Evolutionary conservation across 148 eudicot genomes (phyloP).

Genomic region (Heliosperma pusillum): DNA sequence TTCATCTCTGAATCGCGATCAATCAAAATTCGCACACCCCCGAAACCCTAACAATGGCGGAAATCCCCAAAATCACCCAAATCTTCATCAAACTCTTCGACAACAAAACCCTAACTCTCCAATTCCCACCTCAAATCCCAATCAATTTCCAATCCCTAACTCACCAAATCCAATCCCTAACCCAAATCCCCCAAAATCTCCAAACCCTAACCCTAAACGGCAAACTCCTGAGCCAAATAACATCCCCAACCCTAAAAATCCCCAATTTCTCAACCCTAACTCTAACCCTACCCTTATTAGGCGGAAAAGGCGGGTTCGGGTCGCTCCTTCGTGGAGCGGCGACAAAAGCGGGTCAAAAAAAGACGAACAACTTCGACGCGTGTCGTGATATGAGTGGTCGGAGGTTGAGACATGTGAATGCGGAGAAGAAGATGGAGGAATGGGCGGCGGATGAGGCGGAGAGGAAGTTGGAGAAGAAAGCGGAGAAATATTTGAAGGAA

Average conservation of each 20-base stretch:
- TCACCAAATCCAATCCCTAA: conserved; percentile 42
- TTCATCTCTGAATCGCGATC: neutral
- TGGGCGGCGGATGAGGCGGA: conserved; percentile 80
- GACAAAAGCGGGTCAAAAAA: conserved; percentile 92
- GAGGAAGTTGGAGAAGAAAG: conserved; percentile 80
- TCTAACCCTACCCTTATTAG: conserved; percentile 56
- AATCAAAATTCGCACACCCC: neutral
- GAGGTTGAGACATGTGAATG: conserved; percentile 86
- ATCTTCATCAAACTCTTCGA: conserved; percentile 15
- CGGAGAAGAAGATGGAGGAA: conserved; percentile 95
- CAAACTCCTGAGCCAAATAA: conserved; percentile 30
- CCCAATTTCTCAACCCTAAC: conserved; percentile 34
- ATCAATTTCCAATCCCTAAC: conserved; percentile 36
- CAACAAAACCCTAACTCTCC: conserved; percentile 56
- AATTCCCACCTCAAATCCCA: conserved; percentile 37
- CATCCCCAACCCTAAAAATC: conserved; percentile 21
- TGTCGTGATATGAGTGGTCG: conserved; percentile 99
- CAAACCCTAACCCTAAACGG: conserved; percentile 57
- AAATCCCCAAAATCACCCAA: neutral
- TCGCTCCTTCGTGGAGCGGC: conserved; percentile 89
- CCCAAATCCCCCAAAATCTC: conserved; percentile 43
- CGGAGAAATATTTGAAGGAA: conserved; percentile 85
- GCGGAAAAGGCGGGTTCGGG: conserved; percentile 98
- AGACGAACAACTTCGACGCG: conserved; percentile 95
- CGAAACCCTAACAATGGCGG: neutral